Evolutionary conservation across 768 basidiomycete species (phyloP).

Genomic region (Leccinum incarnatum): DNA sequence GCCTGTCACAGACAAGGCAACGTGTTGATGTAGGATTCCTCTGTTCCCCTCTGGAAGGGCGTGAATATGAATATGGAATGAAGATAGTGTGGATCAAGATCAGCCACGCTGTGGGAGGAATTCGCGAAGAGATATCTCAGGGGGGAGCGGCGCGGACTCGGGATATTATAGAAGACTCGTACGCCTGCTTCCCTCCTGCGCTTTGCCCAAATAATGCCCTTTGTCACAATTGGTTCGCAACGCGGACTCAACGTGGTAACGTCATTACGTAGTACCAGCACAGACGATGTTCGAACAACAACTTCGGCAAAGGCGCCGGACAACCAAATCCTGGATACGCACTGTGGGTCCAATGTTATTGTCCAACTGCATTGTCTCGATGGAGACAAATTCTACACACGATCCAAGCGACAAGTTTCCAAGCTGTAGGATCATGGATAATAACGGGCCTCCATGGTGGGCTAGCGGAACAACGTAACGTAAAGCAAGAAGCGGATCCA

Average conservation of each 20-base stretch:
- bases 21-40: slow-evolving; percentile 32
- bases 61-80: slow-evolving; percentile 28
- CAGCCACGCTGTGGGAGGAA: slow-evolving; percentile 21
- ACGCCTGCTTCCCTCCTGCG: background rate
- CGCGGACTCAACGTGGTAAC: slow-evolving; percentile 25
- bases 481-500: slow-evolving; percentile 13
- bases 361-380: slow-evolving; percentile 8
- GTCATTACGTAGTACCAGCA: slow-evolving; percentile 24
- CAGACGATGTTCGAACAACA: slow-evolving; percentile 9
- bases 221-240: slow-evolving; percentile 1
- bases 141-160: slow-evolving; percentile 14
- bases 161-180: slow-evolving; percentile 12
- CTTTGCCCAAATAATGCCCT: background rate
- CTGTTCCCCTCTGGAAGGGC: slow-evolving; percentile 21
- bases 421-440: slow-evolving; percentile 24
- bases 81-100: slow-evolving; percentile 32
- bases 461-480: slow-evolving; percentile 19
- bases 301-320: slow-evolving; percentile 11
- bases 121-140: slow-evolving; percentile 14
- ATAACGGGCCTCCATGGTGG: slow-evolving; percentile 18
- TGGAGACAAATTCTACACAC: slow-evolving; percentile 1
- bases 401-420: background rate
- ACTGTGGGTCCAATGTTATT: slow-evolving; percentile 16
- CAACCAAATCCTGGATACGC: slow-evolving; percentile 6
- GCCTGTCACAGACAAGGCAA: slow-evolving; percentile 32